Conservation (phyloP, 2,329 filamentous ascomycete genomes). For the Cyclaneusma minus region DNA sequence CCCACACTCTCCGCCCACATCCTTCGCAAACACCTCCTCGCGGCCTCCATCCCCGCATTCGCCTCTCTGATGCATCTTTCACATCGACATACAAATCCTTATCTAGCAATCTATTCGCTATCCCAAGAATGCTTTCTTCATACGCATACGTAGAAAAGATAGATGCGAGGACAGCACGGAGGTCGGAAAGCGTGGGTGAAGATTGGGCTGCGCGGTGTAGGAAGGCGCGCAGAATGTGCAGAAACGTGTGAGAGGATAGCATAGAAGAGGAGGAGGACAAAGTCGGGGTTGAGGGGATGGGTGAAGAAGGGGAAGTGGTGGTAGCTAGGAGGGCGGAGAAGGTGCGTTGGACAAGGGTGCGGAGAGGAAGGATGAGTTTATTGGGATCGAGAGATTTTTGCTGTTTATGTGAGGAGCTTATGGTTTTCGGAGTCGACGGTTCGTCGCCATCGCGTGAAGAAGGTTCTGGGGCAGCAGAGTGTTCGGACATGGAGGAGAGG, state of each 20-base stretch:
- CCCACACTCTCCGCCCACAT: constrained; percentile 75
- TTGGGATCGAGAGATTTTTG: constrained; percentile 31
- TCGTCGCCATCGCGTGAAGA: constrained; percentile 7
- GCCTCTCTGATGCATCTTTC: constrained; percentile 52
- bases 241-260: no score
- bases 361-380: constrained; percentile 51
- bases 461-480: constrained; percentile 7
- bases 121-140: constrained; percentile 72
- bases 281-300: constrained; percentile 25
- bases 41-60: constrained; percentile 81
- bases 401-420: constrained; percentile 9
- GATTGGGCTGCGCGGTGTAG: constrained; percentile 65
- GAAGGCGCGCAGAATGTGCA: constrained; percentile 80
- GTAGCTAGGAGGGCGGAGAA: constrained; percentile 76
- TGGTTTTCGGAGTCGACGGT: constrained; percentile 13
- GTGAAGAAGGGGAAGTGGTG: constrained; percentile 36
- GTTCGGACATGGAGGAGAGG: constrained; percentile 23
- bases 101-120: constrained; percentile 78
- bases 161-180: constrained; percentile 69
- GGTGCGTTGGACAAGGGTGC: constrained; percentile 71
- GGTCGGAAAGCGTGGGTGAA: constrained; percentile 74
- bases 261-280: no score
- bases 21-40: constrained; percentile 76
- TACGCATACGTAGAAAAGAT: constrained; percentile 95
- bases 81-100: constrained; percentile 81